Evolutionary conservation across 768 basidiomycete genomes (phyloP), one percentile per base, ranked within the genome.

Genomic region (Lenzites betulinus): DNA sequence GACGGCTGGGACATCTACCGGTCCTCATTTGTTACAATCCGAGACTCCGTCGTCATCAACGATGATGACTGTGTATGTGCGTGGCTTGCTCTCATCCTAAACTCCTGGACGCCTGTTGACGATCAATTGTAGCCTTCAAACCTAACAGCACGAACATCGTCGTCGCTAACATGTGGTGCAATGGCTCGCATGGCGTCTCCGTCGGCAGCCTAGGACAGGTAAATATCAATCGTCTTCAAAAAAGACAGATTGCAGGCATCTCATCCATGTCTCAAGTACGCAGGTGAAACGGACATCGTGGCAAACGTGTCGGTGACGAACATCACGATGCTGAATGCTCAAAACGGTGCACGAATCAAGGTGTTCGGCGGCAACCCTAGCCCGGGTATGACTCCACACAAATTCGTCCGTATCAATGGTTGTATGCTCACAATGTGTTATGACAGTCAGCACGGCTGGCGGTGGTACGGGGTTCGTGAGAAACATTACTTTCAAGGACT

Each of bases 1-100:
- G 80, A 81, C 53, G 81, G 78, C n/a, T 80, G 79, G 79, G 79
- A 82, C 60, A 79, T 79, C 59, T 81, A 81, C 61, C 75, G 78
- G 43, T 78, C 75, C 12, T 67, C 68, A 2, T 54, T 64, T 30
- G 69, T 72, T 44, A 74, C 67, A 13, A 75, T 81, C 35, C 65
- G 67, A 13, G 69, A 79, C 48, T 76, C 75, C 7, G 71, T 67
- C 39, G 71, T 80, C 46, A 66, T 76, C 65, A 80, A 79, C 51
- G 76, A 75, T 41, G 80, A 79, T 58, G 79, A 78, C 38, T 76
- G 76, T 48, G 72, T 76, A 36, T 72, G 72, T 72, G 42, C 50
- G 72, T 69, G 7, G 7, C 20, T 26, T 30, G 28, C 30, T n/a
- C 30, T 30, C 30, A 11, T 33, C 41, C n/a, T 7, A 15, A 18